A percentile compares a stretch with the other conserved stretches of the same genome.
phyloP scores from a whole-genome alignment of 768 basidiomycete species.

The Lactarius psammicola region DNA sequence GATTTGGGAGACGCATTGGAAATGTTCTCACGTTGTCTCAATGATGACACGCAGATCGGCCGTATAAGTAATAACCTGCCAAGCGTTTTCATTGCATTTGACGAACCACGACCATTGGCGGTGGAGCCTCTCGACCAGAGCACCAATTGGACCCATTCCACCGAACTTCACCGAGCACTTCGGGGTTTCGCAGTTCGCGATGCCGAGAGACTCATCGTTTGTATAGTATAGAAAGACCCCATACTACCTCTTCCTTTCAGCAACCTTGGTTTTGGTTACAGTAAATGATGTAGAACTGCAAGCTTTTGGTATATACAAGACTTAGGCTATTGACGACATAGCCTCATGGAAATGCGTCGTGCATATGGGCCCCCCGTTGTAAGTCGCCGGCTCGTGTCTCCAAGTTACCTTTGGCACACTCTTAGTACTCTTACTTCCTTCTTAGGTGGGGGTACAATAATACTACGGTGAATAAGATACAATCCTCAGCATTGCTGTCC shows the following conservation, averaged over 20 bases:
- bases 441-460: too few relatives aligned
- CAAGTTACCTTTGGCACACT: too few relatives aligned
- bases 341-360: too few relatives aligned
- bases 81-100: constrained; percentile 1
- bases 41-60: too few relatives aligned
- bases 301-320: background rate
- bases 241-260: background rate
- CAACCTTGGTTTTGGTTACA: background rate
- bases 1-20: too few relatives aligned
- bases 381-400: too few relatives aligned
- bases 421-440: background rate
- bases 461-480: background rate
- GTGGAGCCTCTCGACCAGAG: background rate
- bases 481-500: background rate
- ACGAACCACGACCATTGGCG: background rate
- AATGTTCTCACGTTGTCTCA: too few relatives aligned
- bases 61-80: too few relatives aligned
- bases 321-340: background rate
- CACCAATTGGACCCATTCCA: background rate
- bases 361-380: background rate
- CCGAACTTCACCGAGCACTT: background rate
- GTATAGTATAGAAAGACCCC: too few relatives aligned
- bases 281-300: background rate
- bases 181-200: too few relatives aligned
- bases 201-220: too few relatives aligned